A percentile compares a stretch with the other conserved stretches of the same genome.
These are phyloP conservation scores for Lepidium aucheri DNA, from an alignment of 345 rosid genomes.

Conservation along the genomic window DNA sequence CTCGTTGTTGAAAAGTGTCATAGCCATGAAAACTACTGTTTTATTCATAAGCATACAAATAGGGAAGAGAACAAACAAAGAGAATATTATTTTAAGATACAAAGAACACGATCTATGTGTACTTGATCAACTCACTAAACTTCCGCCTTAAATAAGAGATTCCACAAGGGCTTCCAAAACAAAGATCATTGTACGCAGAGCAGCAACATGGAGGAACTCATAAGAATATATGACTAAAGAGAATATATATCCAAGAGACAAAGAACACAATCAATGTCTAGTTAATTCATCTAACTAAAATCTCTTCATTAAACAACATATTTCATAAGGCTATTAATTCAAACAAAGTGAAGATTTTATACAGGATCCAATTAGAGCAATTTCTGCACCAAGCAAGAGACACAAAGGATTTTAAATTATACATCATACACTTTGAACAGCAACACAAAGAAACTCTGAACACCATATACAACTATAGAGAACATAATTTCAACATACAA, in stretches of 20 bases:
- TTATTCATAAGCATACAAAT: neutral
- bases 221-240: neutral
- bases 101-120: neutral
- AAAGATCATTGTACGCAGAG: neutral
- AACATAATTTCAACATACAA: neutral
- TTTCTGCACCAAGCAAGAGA: neutral
- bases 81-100: neutral
- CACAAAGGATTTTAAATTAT: neutral
- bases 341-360: neutral
- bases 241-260: neutral
- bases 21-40: neutral
- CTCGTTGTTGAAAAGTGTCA: constrained; percentile 37
- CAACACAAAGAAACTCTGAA: neutral
- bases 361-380: neutral
- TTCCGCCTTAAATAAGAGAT: neutral
- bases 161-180: neutral
- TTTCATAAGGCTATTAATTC: neutral
- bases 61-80: neutral
- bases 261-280: neutral
- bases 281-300: neutral
- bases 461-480: neutral
- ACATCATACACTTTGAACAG: neutral
- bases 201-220: neutral
- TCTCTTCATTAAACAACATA: neutral
- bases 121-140: neutral